Base-by-base conservation (phyloP, 2,329 filamentous ascomycete genomes). In the Exophiala aquamarina region DNA sequence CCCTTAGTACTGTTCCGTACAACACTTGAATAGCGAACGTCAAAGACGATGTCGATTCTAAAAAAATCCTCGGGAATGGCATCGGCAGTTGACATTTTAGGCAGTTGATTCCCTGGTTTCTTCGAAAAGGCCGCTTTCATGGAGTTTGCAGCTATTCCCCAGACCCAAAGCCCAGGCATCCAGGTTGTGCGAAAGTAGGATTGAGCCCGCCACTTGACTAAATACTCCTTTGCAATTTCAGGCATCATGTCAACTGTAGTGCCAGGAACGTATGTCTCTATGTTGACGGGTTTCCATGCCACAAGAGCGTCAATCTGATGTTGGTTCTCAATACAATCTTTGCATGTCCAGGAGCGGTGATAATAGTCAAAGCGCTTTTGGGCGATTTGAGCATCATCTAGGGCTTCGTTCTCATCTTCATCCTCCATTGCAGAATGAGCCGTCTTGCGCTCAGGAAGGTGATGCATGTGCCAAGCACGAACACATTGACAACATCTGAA, bases 151-250 rank as follows among this genome's bases (percentile, higher is more conserved):
- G 81, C 79, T 8, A 86, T 75, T 4, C 90, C 89, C 74, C 81
- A 92, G 1, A 95, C 78, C 93, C 93, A 98, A 13, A 86, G 77
- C 10, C 92, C 93, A 8, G 89, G 82, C 77, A 89, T 87, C 93
- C 94, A 98, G 5, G 75, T 76, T 43, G 87, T 89, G 55, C 88
- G 84, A 54, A 84, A 86, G 61, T 96, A 94, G 0, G 92, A 95
- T 46, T 81, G 76, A 0, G 76, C 74, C 35, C 86, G 82, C 89
- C 91, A 97, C 63, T 93, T 95, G 59, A 98, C 71, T 2, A 98
- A 78, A 61, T 97, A 98, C 58, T 96, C 89, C 56, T 91, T 91
- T n/a, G 87, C 76, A 44, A 89, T 86, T 61, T 93, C 86, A 9
- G 70, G 66, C n/a, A 88, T 70, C 43, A 79, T 70, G 20, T 81